Evolutionary conservation across 495 filamentous ascomycete genomes (phyloP).

Genomic region (Aspergillus ostianus): DNA sequence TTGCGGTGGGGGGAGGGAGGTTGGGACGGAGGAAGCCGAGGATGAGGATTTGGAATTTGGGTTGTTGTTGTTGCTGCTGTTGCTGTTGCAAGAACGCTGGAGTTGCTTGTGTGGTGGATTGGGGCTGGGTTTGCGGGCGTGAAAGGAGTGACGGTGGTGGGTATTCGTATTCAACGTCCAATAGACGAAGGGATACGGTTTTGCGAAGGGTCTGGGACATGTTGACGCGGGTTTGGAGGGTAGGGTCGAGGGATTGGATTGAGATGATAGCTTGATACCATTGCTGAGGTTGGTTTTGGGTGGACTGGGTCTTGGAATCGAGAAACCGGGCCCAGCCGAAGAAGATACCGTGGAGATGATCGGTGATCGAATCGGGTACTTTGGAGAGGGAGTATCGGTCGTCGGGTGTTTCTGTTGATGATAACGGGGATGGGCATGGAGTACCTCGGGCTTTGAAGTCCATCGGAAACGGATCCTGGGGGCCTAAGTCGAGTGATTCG

Average conservation of each 20-base stretch:
- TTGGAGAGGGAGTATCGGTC: slow-evolving; percentile 29
- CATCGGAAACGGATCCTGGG: slow-evolving; percentile 57
- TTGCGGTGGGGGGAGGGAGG: slow-evolving; percentile 25
- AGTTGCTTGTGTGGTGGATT: slow-evolving; percentile 7
- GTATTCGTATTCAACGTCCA: slow-evolving; percentile 35
- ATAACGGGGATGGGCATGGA: slow-evolving; percentile 26
- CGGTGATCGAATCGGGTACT: slow-evolving; percentile 43
- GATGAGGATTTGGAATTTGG: slow-evolving; percentile 48
- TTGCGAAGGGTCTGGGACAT: slow-evolving; percentile 38
- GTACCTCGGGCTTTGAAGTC: slow-evolving; percentile 42
- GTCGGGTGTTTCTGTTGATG: slow-evolving; percentile 28
- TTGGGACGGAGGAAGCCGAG: slow-evolving; percentile 50
- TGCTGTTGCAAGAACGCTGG: too few relatives aligned
- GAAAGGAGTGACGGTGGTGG: not conserved
- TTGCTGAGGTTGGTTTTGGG: slow-evolving; percentile 12
- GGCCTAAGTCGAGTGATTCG: slow-evolving; percentile 43
- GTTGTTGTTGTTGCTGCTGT: slow-evolving; percentile 10
- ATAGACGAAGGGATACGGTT: slow-evolving; percentile 47
- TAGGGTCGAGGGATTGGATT: slow-evolving; percentile 34
- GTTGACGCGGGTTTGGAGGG: slow-evolving; percentile 35
- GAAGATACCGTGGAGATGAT: slow-evolving; percentile 57
- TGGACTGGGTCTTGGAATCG: slow-evolving; percentile 10
- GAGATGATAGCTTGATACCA: slow-evolving; percentile 59
- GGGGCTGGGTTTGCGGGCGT: not conserved
- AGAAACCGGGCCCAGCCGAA: slow-evolving; percentile 58